phyloP scores from a whole-genome alignment of 1,284 basidiomycete species.

The Cystobasidium pallidum region DNA sequence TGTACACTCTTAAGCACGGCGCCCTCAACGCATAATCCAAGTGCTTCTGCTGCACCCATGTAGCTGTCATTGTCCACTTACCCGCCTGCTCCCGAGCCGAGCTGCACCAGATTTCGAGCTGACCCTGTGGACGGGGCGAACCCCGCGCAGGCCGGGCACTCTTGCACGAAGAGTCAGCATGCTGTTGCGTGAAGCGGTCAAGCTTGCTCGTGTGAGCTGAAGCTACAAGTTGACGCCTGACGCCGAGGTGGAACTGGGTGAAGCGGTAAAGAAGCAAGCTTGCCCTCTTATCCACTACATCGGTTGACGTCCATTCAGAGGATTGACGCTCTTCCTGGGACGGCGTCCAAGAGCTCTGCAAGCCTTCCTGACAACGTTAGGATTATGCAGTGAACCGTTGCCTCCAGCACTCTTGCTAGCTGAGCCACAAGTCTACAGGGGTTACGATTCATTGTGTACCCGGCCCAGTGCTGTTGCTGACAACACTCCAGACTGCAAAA shows the following conservation, averaged over 20 bases:
- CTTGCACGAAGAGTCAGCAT: conserved; percentile 26
- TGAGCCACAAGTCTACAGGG: no score
- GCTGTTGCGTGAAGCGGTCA: not conserved
- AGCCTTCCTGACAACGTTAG: no score
- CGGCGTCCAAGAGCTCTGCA: no score
- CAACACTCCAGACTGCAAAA: no score
- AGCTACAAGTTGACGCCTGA: not conserved
- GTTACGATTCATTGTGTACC: no score
- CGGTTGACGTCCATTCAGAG: not conserved
- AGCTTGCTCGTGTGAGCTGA: conserved; percentile 7
- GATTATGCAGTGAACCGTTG: no score
- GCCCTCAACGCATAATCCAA: no score
- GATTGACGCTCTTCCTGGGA: no score
- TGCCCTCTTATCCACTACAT: not conserved
- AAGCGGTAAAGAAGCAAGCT: conserved; percentile 16
- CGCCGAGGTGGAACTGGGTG: not conserved
- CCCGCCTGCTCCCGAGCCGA: conserved; percentile 30
- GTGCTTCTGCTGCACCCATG: no score
- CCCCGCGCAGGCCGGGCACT: conserved; percentile 17
- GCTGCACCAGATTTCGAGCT: conserved; percentile 11
- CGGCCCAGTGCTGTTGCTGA: no score
- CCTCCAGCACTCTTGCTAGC: no score
- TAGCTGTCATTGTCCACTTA: not conserved
- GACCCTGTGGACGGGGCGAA: conserved; percentile 5
- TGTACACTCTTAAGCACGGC: no score